Conservation (phyloP, 2,329 filamentous ascomycete species). For the Colletotrichum musicola region DNA sequence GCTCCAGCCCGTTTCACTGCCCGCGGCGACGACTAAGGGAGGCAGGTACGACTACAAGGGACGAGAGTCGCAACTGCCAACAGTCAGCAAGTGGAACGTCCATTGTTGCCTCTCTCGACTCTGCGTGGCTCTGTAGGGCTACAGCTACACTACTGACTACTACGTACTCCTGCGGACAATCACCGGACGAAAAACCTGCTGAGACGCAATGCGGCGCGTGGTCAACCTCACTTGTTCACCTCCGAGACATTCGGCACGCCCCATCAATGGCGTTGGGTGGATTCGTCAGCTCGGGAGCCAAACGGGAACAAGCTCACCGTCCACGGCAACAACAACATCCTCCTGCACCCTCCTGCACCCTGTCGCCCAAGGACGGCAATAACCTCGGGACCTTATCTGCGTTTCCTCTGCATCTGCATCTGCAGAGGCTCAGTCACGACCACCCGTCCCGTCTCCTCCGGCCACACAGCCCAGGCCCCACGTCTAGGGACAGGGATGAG, state of each 20-base stretch:
- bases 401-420: neutral
- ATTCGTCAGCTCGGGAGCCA: slow-evolving; percentile 29
- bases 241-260: neutral
- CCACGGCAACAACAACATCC: neutral
- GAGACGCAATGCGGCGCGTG: slow-evolving; percentile 14
- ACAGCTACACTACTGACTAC: too few species aligned
- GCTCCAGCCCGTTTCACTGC: slow-evolving; percentile 19
- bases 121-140: neutral
- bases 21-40: neutral
- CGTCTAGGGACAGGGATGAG: slow-evolving; percentile 20
- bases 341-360: neutral
- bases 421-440: neutral
- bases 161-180: too few species aligned
- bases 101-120: neutral
- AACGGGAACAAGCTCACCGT: slow-evolving; percentile 20
- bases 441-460: slow-evolving; percentile 7
- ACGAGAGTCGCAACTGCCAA: neutral
- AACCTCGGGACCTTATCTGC: neutral
- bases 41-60: too few species aligned
- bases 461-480: neutral
- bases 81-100: neutral
- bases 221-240: neutral
- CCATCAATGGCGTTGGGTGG: neutral
- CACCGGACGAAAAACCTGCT: slow-evolving; percentile 20
- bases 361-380: neutral